Evolutionary conservation across 345 rosid genomes (phyloP), one percentile per base, ranked within the genome.

Genomic region (Rhizophora apiculata): DNA sequence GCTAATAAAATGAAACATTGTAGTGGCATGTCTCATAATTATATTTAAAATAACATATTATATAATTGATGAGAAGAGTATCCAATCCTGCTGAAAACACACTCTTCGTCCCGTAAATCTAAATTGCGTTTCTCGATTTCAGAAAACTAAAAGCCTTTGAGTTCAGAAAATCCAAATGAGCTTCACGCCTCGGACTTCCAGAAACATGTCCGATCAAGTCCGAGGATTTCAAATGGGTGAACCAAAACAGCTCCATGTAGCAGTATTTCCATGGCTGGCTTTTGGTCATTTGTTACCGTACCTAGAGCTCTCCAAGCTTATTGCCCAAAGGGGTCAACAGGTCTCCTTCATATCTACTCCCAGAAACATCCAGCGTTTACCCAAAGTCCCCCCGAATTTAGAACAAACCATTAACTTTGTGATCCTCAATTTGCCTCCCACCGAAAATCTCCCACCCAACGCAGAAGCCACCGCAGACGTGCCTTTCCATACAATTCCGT

Each of bases 311-410:
- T 52, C 32, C 68, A 64, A 64, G 68, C 15, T 21, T 6, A 64
- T 64, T 4, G 68, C 68, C 55, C 46, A 11, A 39, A 64, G 27
- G 20, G 68, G 57, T 21, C 68, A 64, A 57, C 22, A 48, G 32
- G 22, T 64, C 68, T 64, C 68, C 56, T 64, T 64, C 68, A 10
- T 64, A 24, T 43, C 68, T 46, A 43, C 57, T 20, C 54, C 68
- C 1, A 34, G 24, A n/a, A 63, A 34, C 68, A n/a, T 72, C 58
- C 58, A 4, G 26, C 58, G 27, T 20, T 11, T 54, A 11, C 58
- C 58, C 8, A n/a, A 54, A 54, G 4, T 54, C 27, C 58, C 58
- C 10, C 27, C 58, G 21, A 8, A 54, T 54, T 11, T 54, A 54
- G 58, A 27, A 54, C 27, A 8, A 6, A n/a, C 8, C 0, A 24